phyloP scores from a whole-genome alignment of 2,329 filamentous ascomycete genomes.

The Apiospora pterosperma region DNA sequence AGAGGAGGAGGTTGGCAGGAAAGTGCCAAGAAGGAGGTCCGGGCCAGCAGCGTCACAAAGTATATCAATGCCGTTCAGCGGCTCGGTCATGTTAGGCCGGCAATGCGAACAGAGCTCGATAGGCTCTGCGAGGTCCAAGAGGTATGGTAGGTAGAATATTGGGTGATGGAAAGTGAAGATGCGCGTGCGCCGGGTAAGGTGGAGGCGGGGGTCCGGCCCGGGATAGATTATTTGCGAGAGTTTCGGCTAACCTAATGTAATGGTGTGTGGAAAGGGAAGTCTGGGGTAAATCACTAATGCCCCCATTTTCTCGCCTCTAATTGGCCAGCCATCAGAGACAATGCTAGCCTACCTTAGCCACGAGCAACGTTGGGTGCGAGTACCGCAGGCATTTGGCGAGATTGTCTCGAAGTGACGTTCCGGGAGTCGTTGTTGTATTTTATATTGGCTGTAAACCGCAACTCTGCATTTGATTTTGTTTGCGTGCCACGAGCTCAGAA shows the following conservation, averaged over 20 bases:
- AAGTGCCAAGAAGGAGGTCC: slow-evolving; percentile 12
- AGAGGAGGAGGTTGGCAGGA: slow-evolving; percentile 6
- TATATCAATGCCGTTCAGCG: slow-evolving; percentile 24
- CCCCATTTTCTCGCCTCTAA: neutral
- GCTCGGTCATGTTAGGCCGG: slow-evolving; percentile 17
- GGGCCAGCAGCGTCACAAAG: slow-evolving; percentile 25
- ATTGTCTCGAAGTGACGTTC: too few relatives aligned
- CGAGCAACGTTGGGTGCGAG: too few relatives aligned
- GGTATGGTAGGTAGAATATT: neutral
- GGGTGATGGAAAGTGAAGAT: neutral
- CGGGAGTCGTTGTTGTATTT: too few relatives aligned
- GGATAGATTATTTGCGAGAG: neutral
- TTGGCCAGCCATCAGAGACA: neutral
- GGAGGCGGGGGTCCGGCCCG: neutral
- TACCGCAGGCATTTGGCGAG: too few relatives aligned
- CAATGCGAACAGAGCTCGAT: neutral
- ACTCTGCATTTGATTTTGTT: too few relatives aligned
- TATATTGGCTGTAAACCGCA: too few relatives aligned
- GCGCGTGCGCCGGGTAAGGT: neutral
- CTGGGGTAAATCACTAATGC: neutral
- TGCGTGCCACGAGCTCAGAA: neutral
- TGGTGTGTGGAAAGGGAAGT: neutral
- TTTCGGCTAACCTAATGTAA: neutral
- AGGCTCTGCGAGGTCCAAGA: neutral
- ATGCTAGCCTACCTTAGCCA: too few relatives aligned